Conservation (phyloP, 768 basidiomycete species). For the Amanita thiersii region DNA sequence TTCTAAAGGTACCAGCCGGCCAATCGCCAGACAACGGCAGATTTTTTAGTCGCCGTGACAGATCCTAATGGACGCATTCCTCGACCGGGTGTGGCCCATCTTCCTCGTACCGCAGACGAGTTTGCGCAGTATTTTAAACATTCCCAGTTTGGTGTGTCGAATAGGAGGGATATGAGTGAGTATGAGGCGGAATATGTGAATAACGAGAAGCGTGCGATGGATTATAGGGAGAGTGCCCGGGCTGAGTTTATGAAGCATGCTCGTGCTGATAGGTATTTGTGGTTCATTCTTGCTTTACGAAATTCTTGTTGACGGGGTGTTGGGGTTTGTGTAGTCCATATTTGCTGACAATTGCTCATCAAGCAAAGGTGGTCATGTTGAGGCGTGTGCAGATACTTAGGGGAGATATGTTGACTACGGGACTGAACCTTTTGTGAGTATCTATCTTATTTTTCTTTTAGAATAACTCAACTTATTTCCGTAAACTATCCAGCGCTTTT, state of each 20-base stretch:
- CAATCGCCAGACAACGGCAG: constrained; percentile 56
- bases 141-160: constrained; percentile 17
- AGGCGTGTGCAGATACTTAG: constrained; percentile 34
- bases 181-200: constrained; percentile 40
- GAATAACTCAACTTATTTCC: not conserved
- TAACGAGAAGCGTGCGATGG: constrained; percentile 25
- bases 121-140: constrained; percentile 29
- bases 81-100: constrained; percentile 20
- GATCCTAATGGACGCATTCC: constrained; percentile 47
- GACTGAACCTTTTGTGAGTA: constrained; percentile 19
- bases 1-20: too few relatives aligned
- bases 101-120: constrained; percentile 35
- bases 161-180: constrained; percentile 30
- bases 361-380: constrained; percentile 31
- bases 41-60: constrained; percentile 55
- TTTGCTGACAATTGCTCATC: constrained; percentile 32
- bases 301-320: not conserved
- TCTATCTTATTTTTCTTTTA: constrained; percentile 16
- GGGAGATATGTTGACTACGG: constrained; percentile 23
- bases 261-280: constrained; percentile 11
- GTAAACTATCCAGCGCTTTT: constrained; percentile 27
- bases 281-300: not conserved
- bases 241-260: constrained; percentile 46
- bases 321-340: constrained; percentile 29
- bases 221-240: constrained; percentile 36